Evolutionary conservation across 2,329 filamentous ascomycete species (phyloP), one percentile per base, ranked within the genome.

Genomic region (Xenosphaeropsis pyriputrescens): DNA sequence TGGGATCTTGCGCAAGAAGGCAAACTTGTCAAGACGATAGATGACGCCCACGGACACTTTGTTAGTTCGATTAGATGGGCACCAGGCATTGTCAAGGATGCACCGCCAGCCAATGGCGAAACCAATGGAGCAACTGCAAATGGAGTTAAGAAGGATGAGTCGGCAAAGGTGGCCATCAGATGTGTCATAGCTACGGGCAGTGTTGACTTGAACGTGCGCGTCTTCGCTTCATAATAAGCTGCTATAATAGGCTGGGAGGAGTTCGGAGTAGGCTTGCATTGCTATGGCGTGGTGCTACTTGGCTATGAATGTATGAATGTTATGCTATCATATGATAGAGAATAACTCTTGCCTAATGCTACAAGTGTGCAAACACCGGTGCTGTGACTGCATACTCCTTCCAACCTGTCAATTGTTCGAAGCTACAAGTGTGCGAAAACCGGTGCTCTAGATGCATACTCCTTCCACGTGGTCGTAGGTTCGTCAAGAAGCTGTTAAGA

Each of bases 1-100:
- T 96, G 89, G 89, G 89, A 96, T 61, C 64, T 96, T 18, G 71
- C 72, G 18, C 89, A 96, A 55, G 86, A 93, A 56, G 85, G 84
- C 32, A 88, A 86, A 52, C 89, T 85, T 50, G 85, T 94, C 47
- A 89, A 89, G 58, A 78, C 75, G 1, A 63, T 96, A 13, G 67
- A 70, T 29, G 83, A 85, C 44, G 77, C 76, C 0, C 86, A 93
- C 54, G 76, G 71, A 4, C 85, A 86, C 53, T 95, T 96, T 51
- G 74, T 95, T 36, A 86, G 75, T 42, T 89, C 83, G 53, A 67
- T 95, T 50, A 64, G 85, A 43, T 96, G 89, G 88, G 89, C 86
- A 2, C 88, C 88, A 0, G 75, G 75, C 30, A 64, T 84, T 17
- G 64, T 73, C 43, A 84, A 80, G 50, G 74, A 82, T 41, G 62